Evolutionary conservation across 306 rosid genomes (phyloP), one percentile per base, ranked within the genome.

Genomic region (Pyrus pyrifolia): DNA sequence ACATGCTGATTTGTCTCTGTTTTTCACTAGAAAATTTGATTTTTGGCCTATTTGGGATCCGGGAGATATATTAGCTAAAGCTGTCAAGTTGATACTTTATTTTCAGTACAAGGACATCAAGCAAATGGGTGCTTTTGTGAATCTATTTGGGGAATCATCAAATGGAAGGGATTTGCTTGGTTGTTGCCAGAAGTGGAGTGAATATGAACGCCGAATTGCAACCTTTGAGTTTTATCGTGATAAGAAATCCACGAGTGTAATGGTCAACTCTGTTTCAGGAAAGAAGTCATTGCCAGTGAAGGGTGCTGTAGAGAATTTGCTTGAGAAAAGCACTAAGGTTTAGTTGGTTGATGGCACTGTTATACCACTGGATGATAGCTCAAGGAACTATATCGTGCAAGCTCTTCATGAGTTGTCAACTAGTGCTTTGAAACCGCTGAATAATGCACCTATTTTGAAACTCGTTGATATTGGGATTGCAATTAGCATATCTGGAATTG

Each of bases 391-490:
- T n/a, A 73, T 93, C 59, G 79, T 88, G 70, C 86, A 88, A 79
- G 86, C 76, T 66, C 96, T 91, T 81, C 85, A 79, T 70, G 92
- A 88, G 71, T 89, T 93, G 96, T 91, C 98, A 27, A 87, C 92
- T 44, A 73, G 89, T 75, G 89, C 98, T 30, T 30, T 30, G 31
- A 30, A 30, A 71, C 78, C 91, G 71, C 90, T 92, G 70, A 92
- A 92, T 81, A 93, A 92, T 80, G 97, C 97, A 59, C 97, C 97
- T 72, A 92, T 96, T 70, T 80, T 92, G 75, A 92, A 92, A 79
- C 91, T 92, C 45, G 93, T 96, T 61, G 97, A 92, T 83, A 92
- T 92, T 70, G 97, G 97, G 65, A 74, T 92, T 80, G 97, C 97
- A 73, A 92, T 92, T 96, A 93, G 97, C 64, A 90, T 92, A 81